Percentiles rank a stretch among this genome's conserved stretches.
These are phyloP conservation scores for Penicillium sp. DNA, from an alignment of 2,329 filamentous ascomycete species.

Conservation along the genomic window DNA sequence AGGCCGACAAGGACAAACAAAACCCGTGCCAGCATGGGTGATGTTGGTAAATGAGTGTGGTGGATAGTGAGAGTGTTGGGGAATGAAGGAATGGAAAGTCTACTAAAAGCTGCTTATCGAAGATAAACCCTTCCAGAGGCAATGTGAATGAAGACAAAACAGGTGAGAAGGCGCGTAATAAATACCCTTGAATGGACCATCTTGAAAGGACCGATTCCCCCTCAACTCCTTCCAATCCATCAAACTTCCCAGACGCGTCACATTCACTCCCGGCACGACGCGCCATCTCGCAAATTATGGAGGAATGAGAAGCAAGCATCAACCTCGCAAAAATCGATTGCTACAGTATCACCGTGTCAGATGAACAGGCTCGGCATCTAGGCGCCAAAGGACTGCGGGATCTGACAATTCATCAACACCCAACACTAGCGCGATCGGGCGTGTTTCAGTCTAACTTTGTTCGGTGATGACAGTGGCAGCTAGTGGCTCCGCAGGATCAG, in stretches of 20 bases:
- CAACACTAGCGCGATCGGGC: background rate
- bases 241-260: background rate
- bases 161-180: background rate
- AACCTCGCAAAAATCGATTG: background rate
- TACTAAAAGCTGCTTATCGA: background rate
- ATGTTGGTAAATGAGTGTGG: background rate
- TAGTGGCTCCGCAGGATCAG: conserved; percentile 1
- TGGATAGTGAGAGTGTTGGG: background rate
- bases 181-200: background rate
- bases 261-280: background rate
- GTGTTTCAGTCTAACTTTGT: conserved; percentile 5
- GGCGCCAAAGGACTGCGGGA: background rate
- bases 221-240: background rate
- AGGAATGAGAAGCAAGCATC: background rate
- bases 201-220: background rate
- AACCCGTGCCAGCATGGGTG: background rate
- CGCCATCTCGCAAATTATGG: background rate
- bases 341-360: conserved; percentile 13
- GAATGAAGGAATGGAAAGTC: background rate
- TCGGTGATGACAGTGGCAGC: conserved; percentile 3
- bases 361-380: conserved; percentile 2
- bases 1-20: conserved; percentile 18
- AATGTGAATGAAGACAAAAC: background rate
- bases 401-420: background rate
- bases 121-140: background rate